phyloP scores from a whole-genome alignment of 805 yeast genomes.

The Lachancea lanzarotensis region DNA sequence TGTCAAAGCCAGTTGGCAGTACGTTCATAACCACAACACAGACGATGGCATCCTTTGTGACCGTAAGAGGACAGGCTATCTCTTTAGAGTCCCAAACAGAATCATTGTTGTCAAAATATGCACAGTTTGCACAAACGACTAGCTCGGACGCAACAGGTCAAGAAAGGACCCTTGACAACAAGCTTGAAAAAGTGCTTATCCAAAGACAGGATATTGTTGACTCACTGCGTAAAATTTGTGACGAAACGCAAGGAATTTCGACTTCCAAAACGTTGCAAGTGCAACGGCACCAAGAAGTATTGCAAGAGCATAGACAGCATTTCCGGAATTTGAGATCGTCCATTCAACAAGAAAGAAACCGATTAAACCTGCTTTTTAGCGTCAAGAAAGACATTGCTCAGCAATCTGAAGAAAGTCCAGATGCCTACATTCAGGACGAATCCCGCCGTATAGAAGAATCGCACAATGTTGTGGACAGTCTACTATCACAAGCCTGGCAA shows the following conservation, averaged over 20 bases:
- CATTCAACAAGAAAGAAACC: slow-evolving; percentile 67
- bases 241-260: slow-evolving; percentile 50
- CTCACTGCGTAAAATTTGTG: slow-evolving; percentile 47
- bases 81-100: slow-evolving; percentile 66
- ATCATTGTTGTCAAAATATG: slow-evolving; percentile 43
- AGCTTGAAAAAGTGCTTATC: slow-evolving; percentile 46
- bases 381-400: slow-evolving; percentile 77
- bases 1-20: not conserved
- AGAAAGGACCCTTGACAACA: slow-evolving; percentile 40
- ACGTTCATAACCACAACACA: too few relatives aligned
- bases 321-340: slow-evolving; percentile 51
- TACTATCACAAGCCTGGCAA: slow-evolving; percentile 78
- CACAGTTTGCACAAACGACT: slow-evolving; percentile 48
- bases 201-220: slow-evolving; percentile 50
- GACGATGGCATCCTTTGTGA: slow-evolving; percentile 48
- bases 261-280: slow-evolving; percentile 76
- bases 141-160: slow-evolving; percentile 43
- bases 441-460: slow-evolving; percentile 64
- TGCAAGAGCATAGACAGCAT: slow-evolving; percentile 62
- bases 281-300: slow-evolving; percentile 70
- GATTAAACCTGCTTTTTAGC: slow-evolving; percentile 63
- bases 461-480: slow-evolving; percentile 67
- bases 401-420: slow-evolving; percentile 47
- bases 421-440: slow-evolving; percentile 76
- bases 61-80: slow-evolving; percentile 61